Evolutionary conservation across 768 basidiomycete species (phyloP).

Genomic region (Mycena metata): DNA sequence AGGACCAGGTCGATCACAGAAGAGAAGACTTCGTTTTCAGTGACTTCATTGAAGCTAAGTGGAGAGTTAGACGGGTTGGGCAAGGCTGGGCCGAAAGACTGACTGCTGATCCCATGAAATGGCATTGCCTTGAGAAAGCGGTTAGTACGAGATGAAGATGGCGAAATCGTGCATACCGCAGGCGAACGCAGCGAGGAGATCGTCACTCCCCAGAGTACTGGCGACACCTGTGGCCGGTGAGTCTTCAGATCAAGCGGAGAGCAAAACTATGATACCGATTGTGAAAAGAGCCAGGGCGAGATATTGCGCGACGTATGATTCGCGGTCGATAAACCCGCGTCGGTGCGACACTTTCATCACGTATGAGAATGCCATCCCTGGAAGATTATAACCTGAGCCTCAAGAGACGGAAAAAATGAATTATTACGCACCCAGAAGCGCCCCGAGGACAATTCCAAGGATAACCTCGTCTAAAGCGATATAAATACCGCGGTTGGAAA

Average conservation of each 20-base stretch:
- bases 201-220: conserved; percentile 86
- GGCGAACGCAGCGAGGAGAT: conserved; percentile 91
- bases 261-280: conserved; percentile 58
- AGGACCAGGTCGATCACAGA: conserved; percentile 91
- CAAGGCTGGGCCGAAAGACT: no score
- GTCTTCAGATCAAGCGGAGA: neutral
- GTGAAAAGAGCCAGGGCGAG: conserved; percentile 80
- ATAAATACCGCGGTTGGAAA: no score
- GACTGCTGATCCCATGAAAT: conserved; percentile 90
- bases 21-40: conserved; percentile 88
- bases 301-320: conserved; percentile 91
- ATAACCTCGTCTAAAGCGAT: conserved; percentile 77
- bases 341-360: conserved; percentile 79
- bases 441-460: conserved; percentile 79
- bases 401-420: neutral
- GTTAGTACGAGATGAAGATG: neutral
- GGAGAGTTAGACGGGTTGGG: no score
- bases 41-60: conserved; percentile 72
- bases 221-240: conserved; percentile 55
- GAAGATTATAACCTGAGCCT: neutral
- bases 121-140: conserved; percentile 73
- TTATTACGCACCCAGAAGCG: conserved; percentile 56
- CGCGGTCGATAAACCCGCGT: conserved; percentile 77
- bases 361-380: conserved; percentile 77
- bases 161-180: conserved; percentile 63